Evolutionary conservation across 2,329 filamentous ascomycete genomes (phyloP), one percentile per base, ranked within the genome.

Genomic region (Stenocarpella maydis): DNA sequence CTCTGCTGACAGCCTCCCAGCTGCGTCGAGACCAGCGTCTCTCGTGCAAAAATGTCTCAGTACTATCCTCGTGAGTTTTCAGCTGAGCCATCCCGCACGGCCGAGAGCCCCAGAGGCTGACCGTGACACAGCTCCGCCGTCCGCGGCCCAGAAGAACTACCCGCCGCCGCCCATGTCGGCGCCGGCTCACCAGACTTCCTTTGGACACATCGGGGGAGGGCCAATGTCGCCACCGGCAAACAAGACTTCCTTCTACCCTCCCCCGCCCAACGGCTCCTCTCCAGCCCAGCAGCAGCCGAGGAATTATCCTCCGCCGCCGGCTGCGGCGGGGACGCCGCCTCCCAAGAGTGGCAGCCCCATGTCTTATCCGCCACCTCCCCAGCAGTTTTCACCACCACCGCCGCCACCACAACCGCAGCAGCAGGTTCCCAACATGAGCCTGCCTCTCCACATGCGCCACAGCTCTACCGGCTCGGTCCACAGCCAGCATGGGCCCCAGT

Each of bases 361-460:
- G 39, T 74, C 76, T 12, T 81, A 79, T 65, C 77, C 76, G 17
- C 75, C 73, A 14, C 79, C 75, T 26, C 79, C 76, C 10, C 77
- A 77, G 39, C 65, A 67, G 19, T 65, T 65, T 19, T 65, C 63
- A 67, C 74, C 78, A 41, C 74, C 74, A n/a, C 73, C 73, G 37
- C 69, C 65, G 24, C 75, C 75, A 41, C 73, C 75, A 31, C 73
- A 74, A 54, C 70, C 72, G 10, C 72, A 74, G 45, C 72, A 71
- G 47, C 49, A 81, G 41, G 64, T 31, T 19, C 75, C 77, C 45
- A 77, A 79, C 53, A 72, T 74, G 45, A 76, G 74, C 39, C 73
- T 83, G 5, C 78, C 82, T 6, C 71, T 80, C 75, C 76, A 82
- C 78, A 69, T 78, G 75, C 76, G 80, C 61, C 67, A 76, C 72